Base-by-base conservation (phyloP, 208 protist genomes). In the Vickermania ingenoplastis region DNA sequence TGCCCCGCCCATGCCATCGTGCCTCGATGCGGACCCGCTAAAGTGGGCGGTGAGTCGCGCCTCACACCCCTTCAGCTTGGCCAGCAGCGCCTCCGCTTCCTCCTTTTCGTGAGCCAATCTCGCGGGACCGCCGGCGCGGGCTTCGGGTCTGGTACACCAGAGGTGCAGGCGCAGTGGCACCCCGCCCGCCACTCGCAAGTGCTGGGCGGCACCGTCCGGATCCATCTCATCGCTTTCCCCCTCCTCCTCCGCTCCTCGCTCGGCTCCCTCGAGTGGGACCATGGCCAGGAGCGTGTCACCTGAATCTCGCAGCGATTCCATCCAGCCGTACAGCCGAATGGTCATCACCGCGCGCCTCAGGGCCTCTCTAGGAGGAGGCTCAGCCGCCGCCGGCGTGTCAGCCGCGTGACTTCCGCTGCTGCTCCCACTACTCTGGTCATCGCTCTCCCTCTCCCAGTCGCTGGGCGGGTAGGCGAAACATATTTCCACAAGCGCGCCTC, bases 241-340 rank as follows among this genome's bases (percentile, higher is more conserved):
- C 36, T 45, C 36, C 11, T 7, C 11, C 36, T 7, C 7, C 11
- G 17, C 36, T n/a, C 36, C 36, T 17, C 11, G 11, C 36, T 7
- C 36, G 7, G 36, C 36, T 7, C 36, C 17, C 11, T 45, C 36
- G 36, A 7, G 17, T 0, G 41, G 50, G 41, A 69, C 58, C 30
- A 68, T 54, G 3, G 73, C 51, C 23, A 73, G 67, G 23, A 77
- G 36, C 22, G 61, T 63, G 51, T 63, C 51, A 21, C 41, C 51
- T 1, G 41, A 57, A 36, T 61, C 61, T 7, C 36, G 36, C 49
- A 77, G 30, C 58, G 60, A 61, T 56, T 81, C 70, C 14, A 81
- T 58, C 69, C 70, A 81, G 24, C 70, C 75, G 48, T 77, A 63
- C 25, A 81, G 59, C 21, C 13, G 30, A 25, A 59, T 14, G 51